A percentile compares a stretch with the other conserved stretches of the same genome.
These are phyloP conservation scores for Fraxinus excelsior DNA, from an alignment of 257 asterid species.

Conservation along the genomic window DNA sequence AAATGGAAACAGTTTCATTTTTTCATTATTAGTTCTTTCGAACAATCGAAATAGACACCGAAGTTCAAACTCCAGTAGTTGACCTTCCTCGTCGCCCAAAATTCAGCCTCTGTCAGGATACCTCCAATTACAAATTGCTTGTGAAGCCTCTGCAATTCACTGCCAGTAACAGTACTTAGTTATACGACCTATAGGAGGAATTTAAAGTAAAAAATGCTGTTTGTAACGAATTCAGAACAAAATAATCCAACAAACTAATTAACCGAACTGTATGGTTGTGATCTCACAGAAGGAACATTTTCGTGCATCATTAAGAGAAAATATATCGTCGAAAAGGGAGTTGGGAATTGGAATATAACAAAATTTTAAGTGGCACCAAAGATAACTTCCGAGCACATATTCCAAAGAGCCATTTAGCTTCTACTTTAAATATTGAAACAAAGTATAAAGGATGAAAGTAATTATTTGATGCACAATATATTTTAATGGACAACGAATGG, in stretches of 20 bases:
- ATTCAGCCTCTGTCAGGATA: constrained; percentile 84
- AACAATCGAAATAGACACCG: constrained; percentile 10
- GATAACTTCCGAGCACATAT: neutral
- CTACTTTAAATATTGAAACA: neutral
- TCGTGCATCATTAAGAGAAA: neutral
- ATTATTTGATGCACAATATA: neutral
- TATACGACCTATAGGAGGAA: constrained; percentile 31
- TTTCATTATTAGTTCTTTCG: constrained; percentile 3
- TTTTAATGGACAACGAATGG: neutral
- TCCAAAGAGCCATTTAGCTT: neutral
- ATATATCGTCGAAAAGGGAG: neutral
- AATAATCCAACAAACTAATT: neutral
- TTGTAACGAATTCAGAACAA: neutral
- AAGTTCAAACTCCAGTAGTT: constrained; percentile 35
- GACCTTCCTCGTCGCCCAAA: constrained; percentile 98
- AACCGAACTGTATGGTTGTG: neutral
- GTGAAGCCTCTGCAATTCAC: constrained; percentile 90
- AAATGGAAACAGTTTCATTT: constrained; percentile 6
- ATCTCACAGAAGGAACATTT: neutral
- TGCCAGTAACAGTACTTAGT: constrained; percentile 62
- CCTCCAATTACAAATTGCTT: constrained; percentile 83
- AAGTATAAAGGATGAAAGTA: neutral
- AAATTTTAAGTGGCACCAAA: neutral
- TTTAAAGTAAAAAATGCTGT: constrained; percentile 17
- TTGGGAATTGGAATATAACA: neutral